Evolutionary conservation across 163 green algal species (phyloP), one percentile per base, ranked within the genome.

Genomic region (Trebouxia gelatinosa): DNA sequence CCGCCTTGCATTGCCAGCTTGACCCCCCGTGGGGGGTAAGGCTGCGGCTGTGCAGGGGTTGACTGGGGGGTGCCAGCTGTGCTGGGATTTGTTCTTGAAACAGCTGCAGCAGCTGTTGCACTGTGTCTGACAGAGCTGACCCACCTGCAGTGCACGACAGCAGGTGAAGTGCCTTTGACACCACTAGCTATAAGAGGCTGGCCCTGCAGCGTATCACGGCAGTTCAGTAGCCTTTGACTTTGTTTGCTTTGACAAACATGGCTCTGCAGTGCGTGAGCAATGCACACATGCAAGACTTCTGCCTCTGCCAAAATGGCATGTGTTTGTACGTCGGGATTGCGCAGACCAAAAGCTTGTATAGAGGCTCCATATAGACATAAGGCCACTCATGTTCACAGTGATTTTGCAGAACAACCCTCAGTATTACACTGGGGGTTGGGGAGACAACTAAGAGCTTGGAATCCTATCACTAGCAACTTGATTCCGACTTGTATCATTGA

Each of bases 1-100:
- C 90, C 31, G 85, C 80, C 0, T 77, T 67, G 32, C 83, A 81
- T 83, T 91, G 90, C 90, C 89, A 94, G 77, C 61, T 50, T n/a
- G n/a, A n/a, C n/a, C n/a, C n/a, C n/a, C n/a, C n/a, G n/a, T n/a
- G n/a, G n/a, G n/a, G n/a, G n/a, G n/a, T n/a, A n/a, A n/a, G n/a
- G n/a, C n/a, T n/a, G 6, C 16, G 32, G 75, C 7, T 28, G 62
- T 70, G 43, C 13, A 29, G n/a, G 35, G 58, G 57, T 40, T 29
- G 5, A 31, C 1, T 39, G 1, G 11, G 43, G 1, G 37, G 6
- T 29, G 62, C 38, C 16, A 28, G 31, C 34, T 78, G 54, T n/a
- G 51, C 32, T n/a, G 34, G 43, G 6, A 74, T 19, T 19, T 64
- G 13, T 38, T 61, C 70, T 32, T 80, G 62, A 74, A 84, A 62